Evolutionary conservation across 371 early-diverging fungal genomes (phyloP), one percentile per base, ranked within the genome.

Genomic region (Blakeslea trispora): DNA sequence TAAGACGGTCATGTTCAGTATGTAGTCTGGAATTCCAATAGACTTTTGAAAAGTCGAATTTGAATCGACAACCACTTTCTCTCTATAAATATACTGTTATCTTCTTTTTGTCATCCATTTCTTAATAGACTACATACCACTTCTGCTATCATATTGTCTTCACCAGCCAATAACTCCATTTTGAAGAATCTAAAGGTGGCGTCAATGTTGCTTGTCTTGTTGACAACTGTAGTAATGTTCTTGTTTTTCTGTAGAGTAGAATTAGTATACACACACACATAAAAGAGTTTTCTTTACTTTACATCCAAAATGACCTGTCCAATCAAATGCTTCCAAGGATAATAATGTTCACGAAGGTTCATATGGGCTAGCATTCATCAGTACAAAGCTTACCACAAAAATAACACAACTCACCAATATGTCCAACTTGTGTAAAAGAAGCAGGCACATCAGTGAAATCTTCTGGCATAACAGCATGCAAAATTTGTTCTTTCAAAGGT

Each of bases 11-110:
- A 62, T 99, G 99, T 63, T 99, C 99, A 0, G 86, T 82, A 58
- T 97, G 97, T 37, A 99, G 86, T 34, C 99, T 86, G 11, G 99
- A 98, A 79, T 99, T 99, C 99, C 99, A 99, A 72, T 99, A 99
- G 5, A 99, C 99, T 61, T 92, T 88, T 15, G 97, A 92, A 60
- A 96, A 98, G 64, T 99, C 98, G 60, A 99, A 94, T 50, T 83
- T 77, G 77, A 98, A 99, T 48, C 70, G 76, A 69, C 98, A 96
- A 6, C 86, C 89, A 64, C 91, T 90, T 69, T 99, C 99, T 66
- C 85, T 84, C 92, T 94, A 74, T 45, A 7, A 13, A 1, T 9
- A 6, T 11, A 37, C 11, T 14, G 11, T 32, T 32, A 6, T 32
- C 10, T 32, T 32, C n/a, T n/a, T n/a, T n/a, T n/a, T n/a, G n/a